Evolutionary conservation across 176 grass and related monocot genomes (phyloP).

Genomic region (Chloris gayana): DNA sequence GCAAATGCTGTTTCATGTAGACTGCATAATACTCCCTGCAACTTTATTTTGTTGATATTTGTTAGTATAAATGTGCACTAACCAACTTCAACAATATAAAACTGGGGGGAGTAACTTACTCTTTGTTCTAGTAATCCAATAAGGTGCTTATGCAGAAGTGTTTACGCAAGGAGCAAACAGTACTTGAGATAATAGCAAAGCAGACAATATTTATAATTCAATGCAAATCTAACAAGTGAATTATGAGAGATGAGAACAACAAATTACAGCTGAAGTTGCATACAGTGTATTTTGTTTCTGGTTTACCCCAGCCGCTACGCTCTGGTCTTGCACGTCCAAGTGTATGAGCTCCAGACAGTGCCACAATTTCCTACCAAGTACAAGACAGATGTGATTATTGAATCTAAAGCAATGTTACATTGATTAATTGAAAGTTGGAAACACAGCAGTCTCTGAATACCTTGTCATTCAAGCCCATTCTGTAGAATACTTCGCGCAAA

Average conservation of each 20-base stretch:
- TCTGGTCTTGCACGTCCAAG: slow-evolving; percentile 89
- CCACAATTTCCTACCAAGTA: slow-evolving; percentile 80
- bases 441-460: slow-evolving; percentile 38
- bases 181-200: neutral
- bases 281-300: slow-evolving; percentile 96
- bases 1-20: too few species aligned
- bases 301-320: slow-evolving; percentile 95
- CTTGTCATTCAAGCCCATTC: slow-evolving; percentile 94
- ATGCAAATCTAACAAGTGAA: neutral
- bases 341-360: slow-evolving; percentile 94
- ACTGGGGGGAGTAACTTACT: neutral
- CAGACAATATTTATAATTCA: neutral
- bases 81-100: too few species aligned
- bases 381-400: slow-evolving; percentile 22
- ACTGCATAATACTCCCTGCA: too few species aligned
- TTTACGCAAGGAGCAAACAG: neutral
- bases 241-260: neutral
- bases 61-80: too few species aligned
- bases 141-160: neutral
- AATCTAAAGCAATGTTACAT: neutral
- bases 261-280: slow-evolving; percentile 34
- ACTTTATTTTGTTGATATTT: too few species aligned
- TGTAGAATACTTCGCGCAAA: slow-evolving; percentile 90
- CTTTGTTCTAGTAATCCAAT: neutral
- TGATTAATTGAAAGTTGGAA: slow-evolving; percentile 1